Conservation (phyloP, 208 protist genomes). For the Acanthamoeba royreba region DNA sequence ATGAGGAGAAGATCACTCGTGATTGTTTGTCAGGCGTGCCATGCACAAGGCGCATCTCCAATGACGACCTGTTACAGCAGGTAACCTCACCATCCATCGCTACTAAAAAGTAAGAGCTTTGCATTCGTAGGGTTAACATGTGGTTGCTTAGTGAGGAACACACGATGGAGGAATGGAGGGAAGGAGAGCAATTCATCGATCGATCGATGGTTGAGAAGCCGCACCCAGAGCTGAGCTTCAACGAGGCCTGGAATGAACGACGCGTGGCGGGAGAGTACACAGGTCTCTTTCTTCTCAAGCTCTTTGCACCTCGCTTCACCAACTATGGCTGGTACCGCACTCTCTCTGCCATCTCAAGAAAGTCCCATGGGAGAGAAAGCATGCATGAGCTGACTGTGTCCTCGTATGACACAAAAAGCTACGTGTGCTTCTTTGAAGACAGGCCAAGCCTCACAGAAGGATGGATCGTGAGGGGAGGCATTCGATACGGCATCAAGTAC, state of each 20-base stretch:
- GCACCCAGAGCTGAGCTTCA: background rate
- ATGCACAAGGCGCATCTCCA: too few species aligned
- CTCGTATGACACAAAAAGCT: background rate
- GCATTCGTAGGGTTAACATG: too few species aligned
- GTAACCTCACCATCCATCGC: too few species aligned
- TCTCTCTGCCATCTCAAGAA: too few species aligned
- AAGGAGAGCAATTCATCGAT: background rate
- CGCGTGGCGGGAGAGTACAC: background rate
- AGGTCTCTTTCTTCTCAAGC: background rate
- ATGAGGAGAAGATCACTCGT: too few species aligned
- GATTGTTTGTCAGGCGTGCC: too few species aligned
- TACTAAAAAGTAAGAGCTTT: too few species aligned
- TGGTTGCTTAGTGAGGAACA: too few species aligned
- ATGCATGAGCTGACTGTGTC: background rate
- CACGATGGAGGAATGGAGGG: background rate
- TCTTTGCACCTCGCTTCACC: background rate
- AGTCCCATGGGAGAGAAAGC: too few species aligned
- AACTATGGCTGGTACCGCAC: background rate
- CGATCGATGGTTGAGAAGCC: background rate
- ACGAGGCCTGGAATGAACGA: background rate
- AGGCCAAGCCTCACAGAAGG: background rate
- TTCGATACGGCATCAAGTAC: background rate
- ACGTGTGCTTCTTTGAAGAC: background rate
- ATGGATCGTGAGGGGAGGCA: background rate
- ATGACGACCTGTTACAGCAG: too few species aligned